These are phyloP conservation scores for Solanum bulbocastanum DNA, from an alignment of 257 asterid genomes.

Conservation along the genomic window DNA sequence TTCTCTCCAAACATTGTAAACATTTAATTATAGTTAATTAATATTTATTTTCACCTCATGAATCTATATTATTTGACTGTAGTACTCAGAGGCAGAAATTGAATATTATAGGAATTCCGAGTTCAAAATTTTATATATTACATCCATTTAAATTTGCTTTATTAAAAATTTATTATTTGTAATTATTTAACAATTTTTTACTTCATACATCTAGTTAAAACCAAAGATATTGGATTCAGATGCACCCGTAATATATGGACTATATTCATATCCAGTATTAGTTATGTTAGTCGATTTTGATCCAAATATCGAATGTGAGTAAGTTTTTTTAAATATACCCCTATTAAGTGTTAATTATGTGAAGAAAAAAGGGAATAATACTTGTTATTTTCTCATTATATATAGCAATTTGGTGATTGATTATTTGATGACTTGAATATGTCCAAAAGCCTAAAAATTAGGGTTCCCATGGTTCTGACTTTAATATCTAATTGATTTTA, in stretches of 20 bases:
- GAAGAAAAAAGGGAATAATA: neutral
- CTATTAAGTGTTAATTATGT: neutral
- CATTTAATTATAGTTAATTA: neutral
- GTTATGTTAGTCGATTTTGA: neutral
- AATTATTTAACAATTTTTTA: neutral
- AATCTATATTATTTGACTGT: neutral
- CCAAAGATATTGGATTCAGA: neutral
- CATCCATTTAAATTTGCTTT: neutral
- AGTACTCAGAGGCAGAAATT: neutral
- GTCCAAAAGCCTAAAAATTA: neutral
- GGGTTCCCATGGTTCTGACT: neutral
- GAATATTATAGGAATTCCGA: neutral
- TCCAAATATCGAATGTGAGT: neutral
- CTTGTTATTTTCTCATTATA: neutral
- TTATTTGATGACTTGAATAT: neutral
- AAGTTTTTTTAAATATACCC: neutral
- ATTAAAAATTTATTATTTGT: neutral
- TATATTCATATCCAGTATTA: neutral
- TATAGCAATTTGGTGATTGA: neutral
- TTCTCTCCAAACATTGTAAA: neutral
- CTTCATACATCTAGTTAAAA: accelerated
- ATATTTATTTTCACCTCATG: neutral
- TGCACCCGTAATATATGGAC: neutral
- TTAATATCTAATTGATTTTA: neutral
- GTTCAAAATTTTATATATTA: neutral